phyloP scores from a whole-genome alignment of 768 basidiomycete species.

The Zangia roseola region DNA sequence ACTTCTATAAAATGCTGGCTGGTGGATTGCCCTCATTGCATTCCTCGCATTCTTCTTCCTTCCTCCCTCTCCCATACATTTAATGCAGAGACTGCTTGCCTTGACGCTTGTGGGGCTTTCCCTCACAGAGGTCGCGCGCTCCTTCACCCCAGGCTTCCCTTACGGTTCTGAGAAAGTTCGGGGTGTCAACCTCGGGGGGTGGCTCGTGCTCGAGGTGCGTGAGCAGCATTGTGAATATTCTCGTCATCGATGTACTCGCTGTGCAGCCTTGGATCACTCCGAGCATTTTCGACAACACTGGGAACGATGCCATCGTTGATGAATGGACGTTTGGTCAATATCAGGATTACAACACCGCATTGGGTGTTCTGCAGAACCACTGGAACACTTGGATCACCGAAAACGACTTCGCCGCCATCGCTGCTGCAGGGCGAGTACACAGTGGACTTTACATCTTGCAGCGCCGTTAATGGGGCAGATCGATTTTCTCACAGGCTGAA shows the following conservation, averaged over 20 bases:
- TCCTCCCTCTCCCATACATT: constrained; percentile 51
- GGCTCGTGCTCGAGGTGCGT: constrained; percentile 54
- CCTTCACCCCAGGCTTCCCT: constrained; percentile 57
- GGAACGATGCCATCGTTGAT: constrained; percentile 58
- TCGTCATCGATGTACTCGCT: constrained; percentile 40
- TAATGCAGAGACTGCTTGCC: constrained; percentile 11
- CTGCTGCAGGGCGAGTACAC: constrained; percentile 61
- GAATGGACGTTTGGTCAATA: constrained; percentile 77
- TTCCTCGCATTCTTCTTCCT: constrained; percentile 48
- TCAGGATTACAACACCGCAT: constrained; percentile 51
- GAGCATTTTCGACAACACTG: constrained; percentile 61
- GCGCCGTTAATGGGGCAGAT: constrained; percentile 4
- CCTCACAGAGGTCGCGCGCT: constrained; percentile 25
- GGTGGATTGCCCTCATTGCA: not conserved
- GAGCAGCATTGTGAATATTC: not conserved
- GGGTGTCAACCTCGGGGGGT: constrained; percentile 80
- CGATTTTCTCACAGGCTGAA: constrained; percentile 53
- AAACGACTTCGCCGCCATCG: constrained; percentile 71
- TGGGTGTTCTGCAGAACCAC: constrained; percentile 54
- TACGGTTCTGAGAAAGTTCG: constrained; percentile 75
- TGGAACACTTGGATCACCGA: constrained; percentile 88
- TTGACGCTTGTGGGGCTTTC: constrained; percentile 30
- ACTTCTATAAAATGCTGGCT: constrained; percentile 18
- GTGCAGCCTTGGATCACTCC: constrained; percentile 77
- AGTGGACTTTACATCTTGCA: not conserved